phyloP scores from a whole-genome alignment of 108 stramenopile genomes.

The Cyclotella choctawhatcheeana region DNA sequence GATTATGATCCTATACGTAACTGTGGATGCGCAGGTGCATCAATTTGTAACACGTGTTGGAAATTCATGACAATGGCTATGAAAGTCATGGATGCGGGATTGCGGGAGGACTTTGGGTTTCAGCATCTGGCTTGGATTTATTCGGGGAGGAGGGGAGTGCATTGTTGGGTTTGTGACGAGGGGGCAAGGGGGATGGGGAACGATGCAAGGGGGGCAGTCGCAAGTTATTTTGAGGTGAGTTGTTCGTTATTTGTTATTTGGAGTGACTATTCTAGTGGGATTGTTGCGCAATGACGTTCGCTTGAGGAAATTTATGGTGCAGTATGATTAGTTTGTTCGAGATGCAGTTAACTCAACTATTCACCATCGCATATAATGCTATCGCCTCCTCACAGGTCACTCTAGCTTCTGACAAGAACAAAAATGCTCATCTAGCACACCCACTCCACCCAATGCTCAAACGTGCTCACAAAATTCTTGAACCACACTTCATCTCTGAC shows the following conservation, averaged over 20 bases:
- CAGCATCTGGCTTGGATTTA: slow-evolving; percentile 97
- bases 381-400: slow-evolving; percentile 42
- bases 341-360: background rate
- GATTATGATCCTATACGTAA: slow-evolving; percentile 98
- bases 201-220: slow-evolving; percentile 94
- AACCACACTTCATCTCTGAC: slow-evolving; percentile 90
- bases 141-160: slow-evolving; percentile 99
- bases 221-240: slow-evolving; percentile 94
- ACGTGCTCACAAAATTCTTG: slow-evolving; percentile 87
- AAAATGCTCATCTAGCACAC: slow-evolving; percentile 59
- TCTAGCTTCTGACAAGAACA: slow-evolving; percentile 73
- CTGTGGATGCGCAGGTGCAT: slow-evolving; percentile 94
- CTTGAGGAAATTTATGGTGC: too few relatives aligned
- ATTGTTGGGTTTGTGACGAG: slow-evolving; percentile 99
- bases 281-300: too few relatives aligned
- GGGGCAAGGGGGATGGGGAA: slow-evolving; percentile 87
- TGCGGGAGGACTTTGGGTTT: slow-evolving; percentile 97
- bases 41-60: slow-evolving; percentile 96
- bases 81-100: slow-evolving; percentile 85
- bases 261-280: too few relatives aligned
- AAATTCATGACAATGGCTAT: slow-evolving; percentile 97
- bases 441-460: slow-evolving; percentile 91
- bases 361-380: background rate
- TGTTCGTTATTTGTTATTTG: background rate
- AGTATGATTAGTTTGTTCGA: too few relatives aligned